phyloP scores from a whole-genome alignment of 768 basidiomycete species.

The Rhizopogon salebrosus region DNA sequence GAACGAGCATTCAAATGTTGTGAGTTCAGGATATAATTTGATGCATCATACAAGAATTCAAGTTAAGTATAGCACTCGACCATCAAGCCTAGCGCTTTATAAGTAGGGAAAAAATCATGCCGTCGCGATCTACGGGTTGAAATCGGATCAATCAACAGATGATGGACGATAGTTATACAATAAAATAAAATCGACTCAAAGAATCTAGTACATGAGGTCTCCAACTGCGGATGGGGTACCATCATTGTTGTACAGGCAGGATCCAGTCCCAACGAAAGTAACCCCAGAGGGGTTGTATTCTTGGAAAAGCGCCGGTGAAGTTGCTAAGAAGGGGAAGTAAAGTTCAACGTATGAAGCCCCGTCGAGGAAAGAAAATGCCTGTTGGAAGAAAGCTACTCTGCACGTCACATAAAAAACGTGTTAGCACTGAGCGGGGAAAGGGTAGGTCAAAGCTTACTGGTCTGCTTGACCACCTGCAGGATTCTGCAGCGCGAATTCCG shows the following conservation, averaged over 20 bases:
- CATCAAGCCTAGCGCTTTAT: too few relatives aligned
- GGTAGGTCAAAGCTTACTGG: conserved; percentile 17
- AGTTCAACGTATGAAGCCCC: conserved; percentile 23
- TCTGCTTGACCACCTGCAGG: conserved; percentile 24
- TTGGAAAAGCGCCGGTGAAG: conserved; percentile 21
- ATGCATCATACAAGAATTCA: too few relatives aligned
- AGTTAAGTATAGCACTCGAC: too few relatives aligned
- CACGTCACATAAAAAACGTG: background rate
- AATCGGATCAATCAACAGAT: too few relatives aligned
- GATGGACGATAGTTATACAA: background rate
- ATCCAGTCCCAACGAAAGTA: conserved; percentile 20
- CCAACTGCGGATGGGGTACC: conserved; percentile 21
- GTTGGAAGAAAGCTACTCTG: conserved; percentile 28
- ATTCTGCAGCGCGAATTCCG: conserved; percentile 29
- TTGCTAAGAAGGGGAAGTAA: conserved; percentile 34
- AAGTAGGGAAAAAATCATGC: too few relatives aligned
- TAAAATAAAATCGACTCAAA: too few relatives aligned
- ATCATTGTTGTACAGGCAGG: conserved; percentile 28
- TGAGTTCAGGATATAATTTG: too few relatives aligned
- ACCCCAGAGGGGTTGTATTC: conserved; percentile 13
- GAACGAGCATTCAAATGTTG: too few relatives aligned
- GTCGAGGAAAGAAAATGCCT: conserved; percentile 33
- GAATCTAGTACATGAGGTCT: conserved; percentile 15
- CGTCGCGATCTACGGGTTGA: too few relatives aligned
- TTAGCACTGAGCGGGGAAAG: background rate